Percentiles rank a stretch among this genome's conserved stretches.
Evolutionary conservation across 202 grass and related monocot genomes (phyloP).

Genomic region (Setaria italica): DNA sequence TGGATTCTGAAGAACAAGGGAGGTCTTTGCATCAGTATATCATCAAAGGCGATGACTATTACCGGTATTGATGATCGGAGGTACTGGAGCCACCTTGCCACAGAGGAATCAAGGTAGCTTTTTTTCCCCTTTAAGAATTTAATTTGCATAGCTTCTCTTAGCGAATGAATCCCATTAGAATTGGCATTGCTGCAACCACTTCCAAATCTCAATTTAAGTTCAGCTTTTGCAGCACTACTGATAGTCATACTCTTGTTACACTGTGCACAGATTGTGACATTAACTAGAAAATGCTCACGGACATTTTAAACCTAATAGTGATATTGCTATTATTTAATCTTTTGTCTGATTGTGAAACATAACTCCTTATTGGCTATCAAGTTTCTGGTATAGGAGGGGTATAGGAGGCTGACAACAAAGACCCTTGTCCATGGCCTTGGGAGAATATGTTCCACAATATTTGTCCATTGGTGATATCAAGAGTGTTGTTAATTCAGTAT

Average conservation of each 20-base stretch:
- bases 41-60: constrained; percentile 80
- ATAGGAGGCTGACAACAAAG: neutral
- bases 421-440: too few relatives aligned
- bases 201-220: constrained; percentile 18
- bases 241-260: neutral
- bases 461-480: too few relatives aligned
- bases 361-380: neutral
- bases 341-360: constrained; percentile 4
- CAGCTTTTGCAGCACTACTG: constrained; percentile 3
- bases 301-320: neutral
- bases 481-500: too few relatives aligned
- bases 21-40: constrained; percentile 71
- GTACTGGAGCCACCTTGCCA: constrained; percentile 75
- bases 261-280: neutral
- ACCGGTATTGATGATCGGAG: constrained; percentile 89
- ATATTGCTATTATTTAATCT: constrained; percentile 17
- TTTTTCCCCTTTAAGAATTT: neutral
- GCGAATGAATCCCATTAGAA: constrained; percentile 3
- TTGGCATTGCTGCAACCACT: constrained; percentile 14
- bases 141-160: constrained; percentile 1
- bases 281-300: neutral
- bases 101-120: constrained; percentile 82
- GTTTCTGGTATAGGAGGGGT: neutral
- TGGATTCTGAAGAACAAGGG: constrained; percentile 81
- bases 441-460: too few relatives aligned